These are phyloP conservation scores for Aspergillus phoenicis DNA, from an alignment of 2,329 filamentous ascomycete species.

Conservation along the genomic window DNA sequence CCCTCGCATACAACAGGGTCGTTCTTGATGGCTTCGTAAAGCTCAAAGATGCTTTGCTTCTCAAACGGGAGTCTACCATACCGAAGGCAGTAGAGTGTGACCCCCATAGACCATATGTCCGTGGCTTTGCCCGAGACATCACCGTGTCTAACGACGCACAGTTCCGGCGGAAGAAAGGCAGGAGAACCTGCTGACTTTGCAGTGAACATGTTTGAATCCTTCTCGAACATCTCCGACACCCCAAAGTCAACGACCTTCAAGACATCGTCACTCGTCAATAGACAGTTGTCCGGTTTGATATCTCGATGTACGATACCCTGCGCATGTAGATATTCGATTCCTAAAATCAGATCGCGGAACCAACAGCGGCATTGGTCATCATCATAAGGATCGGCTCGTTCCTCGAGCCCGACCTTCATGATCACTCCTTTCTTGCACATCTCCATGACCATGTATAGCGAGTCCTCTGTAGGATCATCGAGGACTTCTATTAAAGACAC, in stretches of 20 bases:
- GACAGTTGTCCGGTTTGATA: conserved; percentile 95
- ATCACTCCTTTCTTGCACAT: conserved; percentile 98
- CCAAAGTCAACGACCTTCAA: conserved; percentile 98
- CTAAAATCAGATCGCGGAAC: conserved; percentile 93
- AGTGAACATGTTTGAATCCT: conserved; percentile 82
- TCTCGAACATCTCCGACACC: conserved; percentile 98
- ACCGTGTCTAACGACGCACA: conserved; percentile 83
- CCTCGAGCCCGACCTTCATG: conserved; percentile 91
- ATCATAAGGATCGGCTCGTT: conserved; percentile 77
- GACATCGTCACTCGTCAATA: conserved; percentile 87
- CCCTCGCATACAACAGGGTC: conserved; percentile 65
- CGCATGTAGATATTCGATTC: conserved; percentile 92
- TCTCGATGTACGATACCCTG: conserved; percentile 95
- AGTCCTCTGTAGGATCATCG: conserved; percentile 93
- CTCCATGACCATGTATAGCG: conserved; percentile 96
- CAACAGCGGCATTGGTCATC: conserved; percentile 82
- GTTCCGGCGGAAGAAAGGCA: conserved; percentile 89
- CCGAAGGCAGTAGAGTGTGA: conserved; percentile 87
- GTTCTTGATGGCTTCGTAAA: conserved; percentile 84
- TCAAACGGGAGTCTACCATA: conserved; percentile 90
- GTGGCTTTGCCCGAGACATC: conserved; percentile 86
- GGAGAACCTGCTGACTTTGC: conserved; percentile 93
- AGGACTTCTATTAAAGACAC: conserved; percentile 91
- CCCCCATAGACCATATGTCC: conserved; percentile 98
- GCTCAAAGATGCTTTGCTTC: conserved; percentile 73